Base-by-base conservation (phyloP, 139 green algal species). In the Penium margaritaceum region DNA sequence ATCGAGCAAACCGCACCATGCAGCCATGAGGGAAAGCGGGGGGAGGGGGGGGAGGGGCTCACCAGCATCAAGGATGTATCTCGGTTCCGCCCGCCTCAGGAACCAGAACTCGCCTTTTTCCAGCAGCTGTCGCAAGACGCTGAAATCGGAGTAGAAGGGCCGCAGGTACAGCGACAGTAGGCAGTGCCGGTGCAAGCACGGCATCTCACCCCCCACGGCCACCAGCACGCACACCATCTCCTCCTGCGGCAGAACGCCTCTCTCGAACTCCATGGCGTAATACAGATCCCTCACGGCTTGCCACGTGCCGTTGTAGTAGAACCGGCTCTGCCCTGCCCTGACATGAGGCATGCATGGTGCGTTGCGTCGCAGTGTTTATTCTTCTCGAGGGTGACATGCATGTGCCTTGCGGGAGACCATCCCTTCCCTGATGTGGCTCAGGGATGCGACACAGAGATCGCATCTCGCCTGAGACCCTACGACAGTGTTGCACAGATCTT, bases 61-160 rank as follows among this genome's bases (percentile, higher is more conserved):
- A 69, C 68, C 68, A n/a, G 68, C 68, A 32, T 76, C 68, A 1
- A 76, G 68, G 3, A 76, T 43, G 19, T 51, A 57, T 9, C 19
- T 14, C n/a, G 68, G 68, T 0, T 15, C 15, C 1, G 36, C 70
- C 2, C 70, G 19, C 7, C 34, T 57, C n/a, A 76, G 34, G 24
- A 69, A 76, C 7, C 51, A n/a, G 68, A 46, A 67, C 3, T 76
- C 68, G 27, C 27, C 38, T 14, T 55, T 67, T 14, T 76, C 68
- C 17, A 76, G 21, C 5, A 76, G 68, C 21, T 76, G 68, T 53
- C 53, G 43, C 27, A 76, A 6, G 7, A 76, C 68, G 21, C 19
- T 35, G 37, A 76, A 58, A 35, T 76, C 68, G 21, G 68, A 76
- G 38, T 36, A 57, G n/a, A 70, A 34, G 24, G 68, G 68, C 24